Evolutionary conservation across 371 early-diverging fungal species (phyloP).

Genomic region (Mycotypha africana): DNA sequence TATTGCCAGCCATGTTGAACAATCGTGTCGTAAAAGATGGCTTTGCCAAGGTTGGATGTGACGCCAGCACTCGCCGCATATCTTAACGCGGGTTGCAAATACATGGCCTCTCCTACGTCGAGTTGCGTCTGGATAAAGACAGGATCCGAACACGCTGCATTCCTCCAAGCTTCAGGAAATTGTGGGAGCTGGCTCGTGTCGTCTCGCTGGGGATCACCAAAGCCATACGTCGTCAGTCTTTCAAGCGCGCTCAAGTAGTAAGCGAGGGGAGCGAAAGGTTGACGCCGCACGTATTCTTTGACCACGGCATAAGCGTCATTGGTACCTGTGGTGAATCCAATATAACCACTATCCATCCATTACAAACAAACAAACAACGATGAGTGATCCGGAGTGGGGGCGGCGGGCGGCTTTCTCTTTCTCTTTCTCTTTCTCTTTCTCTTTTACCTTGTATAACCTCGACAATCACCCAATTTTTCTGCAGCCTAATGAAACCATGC

Average conservation of each 20-base stretch:
- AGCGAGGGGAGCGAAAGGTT: conserved; percentile 18
- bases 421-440: background rate
- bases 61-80: conserved; percentile 38
- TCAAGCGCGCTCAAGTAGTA: conserved; percentile 31
- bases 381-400: too few species aligned
- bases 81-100: conserved; percentile 35
- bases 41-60: conserved; percentile 38
- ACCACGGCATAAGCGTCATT: conserved; percentile 52
- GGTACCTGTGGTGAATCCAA: conserved; percentile 57
- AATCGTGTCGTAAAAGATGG: conserved; percentile 51
- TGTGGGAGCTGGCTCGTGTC: conserved; percentile 18
- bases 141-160: conserved; percentile 29
- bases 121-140: conserved; percentile 36
- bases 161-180: conserved; percentile 27
- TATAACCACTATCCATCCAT: conserved; percentile 37
- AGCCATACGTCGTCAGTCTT: conserved; percentile 21
- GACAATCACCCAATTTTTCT: conserved; percentile 36
- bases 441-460: conserved; percentile 40
- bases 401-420: too few species aligned
- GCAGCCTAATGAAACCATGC: conserved; percentile 21
- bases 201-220: conserved; percentile 28
- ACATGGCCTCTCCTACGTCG: conserved; percentile 38
- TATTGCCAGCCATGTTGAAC: conserved; percentile 53
- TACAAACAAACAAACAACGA: background rate
- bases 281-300: conserved; percentile 32